Evolutionary conservation across 345 rosid genomes (phyloP), one percentile per base, ranked within the genome.

Genomic region (Angophora floribunda): DNA sequence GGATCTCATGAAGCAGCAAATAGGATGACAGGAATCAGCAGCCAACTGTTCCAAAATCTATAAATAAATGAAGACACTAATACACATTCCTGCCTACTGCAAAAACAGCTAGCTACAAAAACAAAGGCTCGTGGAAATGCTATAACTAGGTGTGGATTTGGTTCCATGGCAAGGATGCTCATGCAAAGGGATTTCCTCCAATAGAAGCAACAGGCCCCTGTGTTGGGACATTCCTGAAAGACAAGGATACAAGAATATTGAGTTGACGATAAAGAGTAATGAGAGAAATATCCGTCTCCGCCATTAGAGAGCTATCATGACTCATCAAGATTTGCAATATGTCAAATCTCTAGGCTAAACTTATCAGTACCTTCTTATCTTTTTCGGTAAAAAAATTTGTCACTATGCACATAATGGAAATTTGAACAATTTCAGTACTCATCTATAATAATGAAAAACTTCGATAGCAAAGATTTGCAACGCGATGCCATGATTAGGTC

Each of bases 171-270:
- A 85, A 4, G 47, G 47, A 67, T 50, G 22, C 30, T 86, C 67
- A 97, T 5, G 98, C 97, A 90, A 98, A 98, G 65, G 99, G 99
- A 91, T 98, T 98, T 87, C 99, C 97, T 88, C 98, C 96, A 1
- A 94, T 51, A 13, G 95, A 95, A 88, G 99, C 96, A 90, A 97
- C 95, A 84, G 94, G 96, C 12, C 93, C 99, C 89, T 95, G 98
- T 51, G 95, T 86, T 45, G 94, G 92, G 51, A 95, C 89, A 85
- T 91, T 94, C 92, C 99, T 98, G 91, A 86, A 89, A 52, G 47
- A 86, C 51, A 86, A 53, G 67, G 67, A 87, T 7, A 30, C 50
- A 1, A 70, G 63, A 67, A 28, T 49, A 87, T 6, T 28, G 61
- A 82, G 79, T 49, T 52, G 28, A 79, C 50, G 6, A 15, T 44